A percentile compares a stretch with the other conserved stretches of the same genome.
Conservation (phyloP, 495 filamentous ascomycete species). For the Aspergillus ostianus region DNA sequence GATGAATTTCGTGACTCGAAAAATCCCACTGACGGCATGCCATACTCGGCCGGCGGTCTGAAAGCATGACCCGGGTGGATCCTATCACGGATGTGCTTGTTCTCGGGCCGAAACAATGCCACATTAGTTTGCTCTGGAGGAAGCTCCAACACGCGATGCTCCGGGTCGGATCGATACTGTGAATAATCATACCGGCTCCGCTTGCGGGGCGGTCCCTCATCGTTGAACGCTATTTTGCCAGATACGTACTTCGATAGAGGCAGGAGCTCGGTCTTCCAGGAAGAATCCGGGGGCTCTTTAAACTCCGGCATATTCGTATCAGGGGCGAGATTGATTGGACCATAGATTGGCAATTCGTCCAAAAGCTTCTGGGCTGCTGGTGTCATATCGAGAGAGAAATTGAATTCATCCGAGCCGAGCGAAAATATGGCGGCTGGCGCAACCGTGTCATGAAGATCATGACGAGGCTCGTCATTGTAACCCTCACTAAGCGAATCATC, state of each 20-base stretch:
- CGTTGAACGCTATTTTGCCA: slow-evolving; percentile 70
- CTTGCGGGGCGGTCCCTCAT: slow-evolving; percentile 68
- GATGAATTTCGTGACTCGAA: slow-evolving; percentile 83
- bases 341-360: slow-evolving; percentile 78
- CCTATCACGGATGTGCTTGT: slow-evolving; percentile 84
- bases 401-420: slow-evolving; percentile 75
- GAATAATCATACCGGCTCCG: slow-evolving; percentile 76
- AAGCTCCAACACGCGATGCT: slow-evolving; percentile 49
- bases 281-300: slow-evolving; percentile 61
- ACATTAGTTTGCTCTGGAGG: slow-evolving; percentile 73
- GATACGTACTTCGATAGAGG: slow-evolving; percentile 82
- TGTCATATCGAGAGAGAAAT: slow-evolving; percentile 73
- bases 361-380: slow-evolving; percentile 77
- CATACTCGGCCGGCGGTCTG: slow-evolving; percentile 83
- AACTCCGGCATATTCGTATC: slow-evolving; percentile 53
- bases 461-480: slow-evolving; percentile 44
- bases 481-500: slow-evolving; percentile 53
- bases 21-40: slow-evolving; percentile 84
- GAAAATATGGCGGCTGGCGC: slow-evolving; percentile 78
- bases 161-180: slow-evolving; percentile 60
- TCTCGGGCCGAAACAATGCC: slow-evolving; percentile 85
- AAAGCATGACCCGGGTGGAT: slow-evolving; percentile 92
- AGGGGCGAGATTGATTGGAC: slow-evolving; percentile 59
- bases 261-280: slow-evolving; percentile 73
- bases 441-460: slow-evolving; percentile 39